Base-by-base conservation (phyloP, 2,329 filamentous ascomycete genomes). In the Scedosporium minutisporum region DNA sequence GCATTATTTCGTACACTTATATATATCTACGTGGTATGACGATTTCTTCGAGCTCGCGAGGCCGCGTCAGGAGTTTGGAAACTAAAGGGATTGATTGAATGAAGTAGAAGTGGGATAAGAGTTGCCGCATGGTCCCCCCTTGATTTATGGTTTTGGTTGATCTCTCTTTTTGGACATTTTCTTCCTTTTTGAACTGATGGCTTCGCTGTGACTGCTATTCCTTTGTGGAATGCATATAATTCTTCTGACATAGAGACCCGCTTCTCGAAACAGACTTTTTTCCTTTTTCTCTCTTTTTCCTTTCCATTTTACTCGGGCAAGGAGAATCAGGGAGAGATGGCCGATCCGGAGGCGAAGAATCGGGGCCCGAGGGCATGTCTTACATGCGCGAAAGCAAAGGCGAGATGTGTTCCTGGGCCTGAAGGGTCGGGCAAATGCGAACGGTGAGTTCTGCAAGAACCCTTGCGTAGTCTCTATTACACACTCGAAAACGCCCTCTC, bases 301-400 rank as follows among this genome's bases (percentile, higher is more conserved):
- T 46, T 46, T 18, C 9, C 42, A 18, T 46, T 46, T 46, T 16
- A 16, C 9, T 25, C 21, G 48, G 12, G 12, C 48, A n/a, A 18
- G 16, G 48, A 53, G 48, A 53, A 29, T 29, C 27, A 6, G 4
- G 27, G 6, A 29, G 27, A 29, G 7, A 62, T 62, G 60, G 33
- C 51, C 5, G 60, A 57, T 21, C 14, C 27, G 55, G 61, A 58
- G 41, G 1, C 48, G 55, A 64, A 63, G 64, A 60, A 57, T 66
- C 79, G 76, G 65, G 79, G 79, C 12, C 79, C 80, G 3, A 77
- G 78, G 66, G 80, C 80, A 53, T 82, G 80, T 67, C 73, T 73
- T 1, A 80, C 78, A 1, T 82, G 80, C 67, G 80, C 80, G 64
- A 80, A 77, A 66, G 80, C 80, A n/a, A 82, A 82, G 67, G 76